Conservation (phyloP, 164 flowering plant genomes). For the Aristolochia fimbriata region DNA sequence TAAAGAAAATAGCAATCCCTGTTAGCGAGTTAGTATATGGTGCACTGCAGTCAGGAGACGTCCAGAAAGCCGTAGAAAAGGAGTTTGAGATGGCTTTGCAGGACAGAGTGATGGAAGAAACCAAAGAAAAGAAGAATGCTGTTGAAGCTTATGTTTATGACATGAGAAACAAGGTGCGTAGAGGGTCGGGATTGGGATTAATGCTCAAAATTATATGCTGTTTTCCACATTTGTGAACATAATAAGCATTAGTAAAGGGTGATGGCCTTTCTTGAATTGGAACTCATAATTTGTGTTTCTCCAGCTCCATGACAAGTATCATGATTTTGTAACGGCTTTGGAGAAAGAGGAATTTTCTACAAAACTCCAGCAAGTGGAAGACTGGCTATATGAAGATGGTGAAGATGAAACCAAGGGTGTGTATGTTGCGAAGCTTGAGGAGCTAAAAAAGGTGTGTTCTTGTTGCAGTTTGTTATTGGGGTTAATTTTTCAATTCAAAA, state of each 20-base stretch:
- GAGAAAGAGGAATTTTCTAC: constrained; percentile 53
- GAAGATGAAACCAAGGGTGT: constrained; percentile 99
- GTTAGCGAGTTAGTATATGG: constrained; percentile 76
- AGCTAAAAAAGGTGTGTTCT: constrained; percentile 65
- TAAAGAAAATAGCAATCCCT: constrained; percentile 64
- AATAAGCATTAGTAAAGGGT: not conserved
- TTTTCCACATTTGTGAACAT: not conserved
- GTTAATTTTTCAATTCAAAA: not conserved
- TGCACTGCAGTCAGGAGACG: constrained; percentile 46
- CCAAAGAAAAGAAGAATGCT: constrained; percentile 91
- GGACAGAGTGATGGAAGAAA: constrained; percentile 95
- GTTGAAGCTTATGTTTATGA: constrained; percentile 97
- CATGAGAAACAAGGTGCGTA: constrained; percentile 78
- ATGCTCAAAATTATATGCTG: not conserved
- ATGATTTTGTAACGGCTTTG: constrained; percentile 55
- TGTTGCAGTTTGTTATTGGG: not conserved
- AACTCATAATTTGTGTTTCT: constrained; percentile 3
- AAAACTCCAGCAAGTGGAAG: constrained; percentile 79
- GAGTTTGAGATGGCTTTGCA: constrained; percentile 98
- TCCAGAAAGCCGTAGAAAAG: constrained; percentile 84
- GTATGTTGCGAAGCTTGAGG: constrained; percentile 91
- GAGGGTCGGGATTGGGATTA: not conserved
- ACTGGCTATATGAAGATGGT: constrained; percentile 97
- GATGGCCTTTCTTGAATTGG: not conserved
- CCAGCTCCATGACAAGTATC: constrained; percentile 79